Percentiles rank a stretch among this genome's conserved stretches.
Conservation (phyloP, 495 filamentous ascomycete genomes). For the Hyaloscypha hepaticicola region DNA sequence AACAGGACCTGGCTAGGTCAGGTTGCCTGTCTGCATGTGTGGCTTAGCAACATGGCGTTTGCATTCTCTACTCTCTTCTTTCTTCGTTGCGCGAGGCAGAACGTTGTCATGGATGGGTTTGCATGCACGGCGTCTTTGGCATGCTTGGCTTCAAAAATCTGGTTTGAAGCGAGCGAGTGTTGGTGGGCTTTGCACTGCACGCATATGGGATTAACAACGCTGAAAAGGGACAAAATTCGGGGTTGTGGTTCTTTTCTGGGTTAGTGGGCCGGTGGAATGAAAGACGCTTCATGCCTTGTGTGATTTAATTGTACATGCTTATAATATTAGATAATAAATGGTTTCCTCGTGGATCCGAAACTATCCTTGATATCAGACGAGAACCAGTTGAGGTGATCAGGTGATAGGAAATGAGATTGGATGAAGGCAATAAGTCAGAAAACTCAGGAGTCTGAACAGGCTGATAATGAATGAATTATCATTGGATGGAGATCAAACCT, state of each 20-base stretch:
- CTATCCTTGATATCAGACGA: neutral
- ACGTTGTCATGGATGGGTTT: conserved; percentile 5
- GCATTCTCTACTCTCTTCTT: conserved; percentile 8
- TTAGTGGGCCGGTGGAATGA: neutral
- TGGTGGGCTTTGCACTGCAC: neutral
- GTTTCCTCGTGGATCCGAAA: neutral
- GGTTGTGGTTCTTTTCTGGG: neutral
- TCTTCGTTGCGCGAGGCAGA: neutral
- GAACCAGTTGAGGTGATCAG: neutral
- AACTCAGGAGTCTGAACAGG: too few relatives aligned
- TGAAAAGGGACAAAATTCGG: neutral
- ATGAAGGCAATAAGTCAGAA: too few relatives aligned
- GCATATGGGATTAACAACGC: neutral
- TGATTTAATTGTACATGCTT: conserved; percentile 6
- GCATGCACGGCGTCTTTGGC: conserved; percentile 12
- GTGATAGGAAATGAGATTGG: too few relatives aligned
- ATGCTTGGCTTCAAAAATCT: neutral
- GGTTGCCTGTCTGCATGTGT: neutral
- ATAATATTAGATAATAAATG: conserved; percentile 20
- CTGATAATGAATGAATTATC: too few relatives aligned
- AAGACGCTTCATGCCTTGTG: neutral
- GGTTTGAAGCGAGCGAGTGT: neutral
- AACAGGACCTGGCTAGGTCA: neutral
- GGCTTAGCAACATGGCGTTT: neutral
- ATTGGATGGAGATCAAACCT: too few relatives aligned